Percentiles rank a stretch among this genome's conserved stretches.
Conservation (phyloP, 139 green algal genomes). For the Chlamydomonas incerta region DNA sequence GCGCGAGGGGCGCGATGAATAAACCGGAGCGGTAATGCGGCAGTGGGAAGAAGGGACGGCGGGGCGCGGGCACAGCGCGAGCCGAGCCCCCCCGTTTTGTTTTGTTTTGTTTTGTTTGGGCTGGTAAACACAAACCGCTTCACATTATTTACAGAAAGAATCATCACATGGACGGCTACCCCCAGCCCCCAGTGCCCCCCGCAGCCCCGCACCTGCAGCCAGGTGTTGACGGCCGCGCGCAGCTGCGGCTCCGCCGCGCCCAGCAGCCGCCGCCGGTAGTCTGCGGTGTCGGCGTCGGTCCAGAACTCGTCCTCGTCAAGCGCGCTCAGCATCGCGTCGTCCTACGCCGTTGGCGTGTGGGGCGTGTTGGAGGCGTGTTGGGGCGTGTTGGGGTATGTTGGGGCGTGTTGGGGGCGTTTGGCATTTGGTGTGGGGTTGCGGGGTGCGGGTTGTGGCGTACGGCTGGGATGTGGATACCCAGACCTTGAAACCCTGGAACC, state of each 20-base stretch:
- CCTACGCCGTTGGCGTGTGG: not conserved
- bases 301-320: conserved; percentile 4
- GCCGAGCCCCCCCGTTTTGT: not conserved
- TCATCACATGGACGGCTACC: too few relatives aligned
- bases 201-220: conserved; percentile 42
- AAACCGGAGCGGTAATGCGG: too few relatives aligned
- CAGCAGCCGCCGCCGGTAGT: conserved; percentile 13
- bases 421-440: too few relatives aligned
- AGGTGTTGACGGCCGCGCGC: conserved; percentile 25
- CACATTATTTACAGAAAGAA: too few relatives aligned
- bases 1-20: too few relatives aligned
- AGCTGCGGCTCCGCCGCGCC: conserved; percentile 21
- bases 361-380: not conserved
- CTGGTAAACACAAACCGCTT: too few relatives aligned
- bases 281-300: not conserved
- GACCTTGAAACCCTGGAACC: too few relatives aligned
- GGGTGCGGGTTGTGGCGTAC: too few relatives aligned
- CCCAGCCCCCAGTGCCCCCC: too few relatives aligned
- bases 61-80: not conserved
- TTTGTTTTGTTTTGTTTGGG: not conserved
- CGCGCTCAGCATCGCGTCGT: not conserved
- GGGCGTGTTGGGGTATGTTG: not conserved
- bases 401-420: too few relatives aligned
- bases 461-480: too few relatives aligned
- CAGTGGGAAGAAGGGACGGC: not conserved